Base-by-base conservation (phyloP, 1,139 yeast genomes). In the Kodamaea anthophila region DNA sequence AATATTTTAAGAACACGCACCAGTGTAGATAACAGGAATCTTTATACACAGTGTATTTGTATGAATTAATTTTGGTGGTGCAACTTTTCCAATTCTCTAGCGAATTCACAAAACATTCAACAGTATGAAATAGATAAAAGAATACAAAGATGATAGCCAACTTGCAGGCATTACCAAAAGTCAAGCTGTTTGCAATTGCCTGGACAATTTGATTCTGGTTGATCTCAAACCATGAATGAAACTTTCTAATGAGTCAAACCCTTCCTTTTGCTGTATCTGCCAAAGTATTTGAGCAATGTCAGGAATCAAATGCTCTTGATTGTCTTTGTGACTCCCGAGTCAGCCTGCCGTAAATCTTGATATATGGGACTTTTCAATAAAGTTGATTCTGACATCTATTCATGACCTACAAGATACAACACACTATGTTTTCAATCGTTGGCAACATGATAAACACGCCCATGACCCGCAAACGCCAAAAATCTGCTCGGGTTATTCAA, bases 381-480 rank as follows among this genome's bases (percentile, higher is more conserved):
- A 79, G 43, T 77, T 76, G 38, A 83, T 77, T 44, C 86, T 66
- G 15, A 77, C 54, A 72, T 44, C 78, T 80, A 40, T 78, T 77
- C 10, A 66, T 52, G 4, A 86, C 78, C 88, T 93, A 84, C 22
- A 81, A 46, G 34, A 68, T 55, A 14, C 88, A 81, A 33, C 82
- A 55, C 11, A 67, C 48, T 32, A 67, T 46, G 33, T 80, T 77
- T 41, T 75, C 72, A 28, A 61, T 55, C 4, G 80, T 69, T 31
- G 83, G 80, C 30, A 77, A 63, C 35, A 83, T 71, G 30, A 84
- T 53, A 2, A 79, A 75, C 11, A 78, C 60, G 12, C 94, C 94
- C 88, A 88, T 82, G 23, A 82, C 74, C 94, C 94, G 43, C 88
- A 78, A 34, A 80, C 79, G 13, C 94, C 94, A 41, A 84, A 71